Percentiles rank a stretch among this genome's conserved stretches.
Evolutionary conservation across 2,329 filamentous ascomycete species (phyloP).

Genomic region (Ophiostoma novo-ulmi): DNA sequence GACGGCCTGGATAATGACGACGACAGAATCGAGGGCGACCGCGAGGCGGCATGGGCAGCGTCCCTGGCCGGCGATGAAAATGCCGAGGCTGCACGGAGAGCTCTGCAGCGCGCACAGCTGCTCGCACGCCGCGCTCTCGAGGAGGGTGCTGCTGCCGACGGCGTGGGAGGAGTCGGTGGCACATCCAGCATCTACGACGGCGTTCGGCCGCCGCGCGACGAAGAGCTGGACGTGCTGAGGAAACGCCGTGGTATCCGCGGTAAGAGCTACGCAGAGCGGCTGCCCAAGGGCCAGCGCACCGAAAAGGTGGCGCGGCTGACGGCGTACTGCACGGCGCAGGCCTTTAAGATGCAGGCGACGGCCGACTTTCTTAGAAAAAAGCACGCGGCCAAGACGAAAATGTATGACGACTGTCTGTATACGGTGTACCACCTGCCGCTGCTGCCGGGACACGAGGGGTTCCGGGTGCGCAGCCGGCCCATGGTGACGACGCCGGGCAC

Average conservation of each 20-base stretch:
- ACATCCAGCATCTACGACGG: constrained; percentile 23
- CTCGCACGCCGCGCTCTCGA: constrained; percentile 39
- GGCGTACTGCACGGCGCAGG: constrained; percentile 92
- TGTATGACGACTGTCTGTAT: constrained; percentile 97
- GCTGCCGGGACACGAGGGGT: constrained; percentile 78
- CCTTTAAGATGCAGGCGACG: constrained; percentile 83
- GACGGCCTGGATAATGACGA: neutral
- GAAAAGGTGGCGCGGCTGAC: constrained; percentile 87
- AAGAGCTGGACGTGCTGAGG: constrained; percentile 60
- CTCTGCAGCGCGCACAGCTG: constrained; percentile 35
- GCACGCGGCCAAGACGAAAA: constrained; percentile 86
- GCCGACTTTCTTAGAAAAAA: constrained; percentile 81
- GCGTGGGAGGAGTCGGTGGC: neutral
- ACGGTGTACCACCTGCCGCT: constrained; percentile 90
- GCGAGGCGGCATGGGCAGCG: constrained; percentile 36
- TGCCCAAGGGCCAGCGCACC: constrained; percentile 80
- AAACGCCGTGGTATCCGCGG: constrained; percentile 59
- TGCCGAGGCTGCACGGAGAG: constrained; percentile 40
- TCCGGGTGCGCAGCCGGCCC: constrained; percentile 81
- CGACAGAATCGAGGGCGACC: constrained; percentile 53
- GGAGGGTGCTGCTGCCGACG: constrained; percentile 35
- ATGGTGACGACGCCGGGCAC: constrained; percentile 84
- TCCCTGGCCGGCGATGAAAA: constrained; percentile 48
- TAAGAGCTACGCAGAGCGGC: constrained; percentile 89
- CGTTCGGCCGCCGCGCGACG: constrained; percentile 58